A percentile compares a stretch with the other conserved stretches of the same genome.
phyloP scores from a whole-genome alignment of 805 yeast species.

The Candida lessepsii region DNA sequence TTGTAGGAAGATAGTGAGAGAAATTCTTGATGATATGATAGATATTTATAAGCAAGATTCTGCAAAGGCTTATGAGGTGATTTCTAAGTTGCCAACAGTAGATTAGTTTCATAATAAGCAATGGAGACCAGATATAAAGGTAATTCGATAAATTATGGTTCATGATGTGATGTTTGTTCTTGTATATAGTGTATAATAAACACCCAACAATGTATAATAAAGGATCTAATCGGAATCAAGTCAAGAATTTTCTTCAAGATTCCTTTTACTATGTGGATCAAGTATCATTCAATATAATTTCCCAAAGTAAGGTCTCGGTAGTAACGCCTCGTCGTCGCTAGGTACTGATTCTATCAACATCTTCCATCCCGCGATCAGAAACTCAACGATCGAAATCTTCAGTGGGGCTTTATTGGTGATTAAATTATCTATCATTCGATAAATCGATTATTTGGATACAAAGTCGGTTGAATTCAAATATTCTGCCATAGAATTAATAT shows the following conservation, averaged over 20 bases:
- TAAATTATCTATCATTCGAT: background rate
- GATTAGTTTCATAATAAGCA: slow-evolving; percentile 9
- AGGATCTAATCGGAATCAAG: no score
- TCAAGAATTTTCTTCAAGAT: no score
- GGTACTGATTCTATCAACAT: background rate
- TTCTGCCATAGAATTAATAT: background rate
- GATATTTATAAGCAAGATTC: slow-evolving; percentile 48
- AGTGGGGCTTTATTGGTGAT: background rate
- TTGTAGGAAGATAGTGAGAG: slow-evolving; percentile 48
- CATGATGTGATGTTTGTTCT: no score
- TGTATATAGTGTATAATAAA: no score
- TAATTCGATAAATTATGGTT: no score
- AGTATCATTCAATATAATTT: background rate
- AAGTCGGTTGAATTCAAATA: no score
- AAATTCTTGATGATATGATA: slow-evolving; percentile 48
- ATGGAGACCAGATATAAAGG: no score
- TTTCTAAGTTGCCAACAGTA: slow-evolving; percentile 15
- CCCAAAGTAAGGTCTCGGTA: background rate
- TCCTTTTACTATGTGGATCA: no score
- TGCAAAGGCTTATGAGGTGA: slow-evolving; percentile 43
- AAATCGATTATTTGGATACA: background rate
- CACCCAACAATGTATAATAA: no score
- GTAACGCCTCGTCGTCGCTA: background rate
- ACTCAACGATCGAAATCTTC: slow-evolving; percentile 3
- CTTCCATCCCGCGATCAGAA: slow-evolving; percentile 6